These are phyloP conservation scores for Syzygium syzygioides DNA, from an alignment of 441 rosid species.

Conservation along the genomic window DNA sequence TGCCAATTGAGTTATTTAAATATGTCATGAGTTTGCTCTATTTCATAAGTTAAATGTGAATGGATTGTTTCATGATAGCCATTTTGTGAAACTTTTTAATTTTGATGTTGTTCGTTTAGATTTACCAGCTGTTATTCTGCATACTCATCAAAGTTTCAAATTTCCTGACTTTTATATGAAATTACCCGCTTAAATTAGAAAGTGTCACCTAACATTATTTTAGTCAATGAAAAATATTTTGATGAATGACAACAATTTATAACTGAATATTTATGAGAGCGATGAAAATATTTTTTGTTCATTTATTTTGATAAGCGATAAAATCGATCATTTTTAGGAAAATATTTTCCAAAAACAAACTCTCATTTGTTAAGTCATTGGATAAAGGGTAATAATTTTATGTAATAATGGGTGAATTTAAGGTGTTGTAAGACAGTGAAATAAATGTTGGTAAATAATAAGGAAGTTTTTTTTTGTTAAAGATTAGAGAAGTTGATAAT, in stretches of 20 bases:
- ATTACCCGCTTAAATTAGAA: background rate
- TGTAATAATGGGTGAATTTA: background rate
- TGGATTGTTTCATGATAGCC: background rate
- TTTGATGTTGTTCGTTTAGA: background rate
- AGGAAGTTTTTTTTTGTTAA: background rate
- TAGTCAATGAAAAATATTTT: no score
- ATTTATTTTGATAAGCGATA: no score
- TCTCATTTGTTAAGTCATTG: background rate
- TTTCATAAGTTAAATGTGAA: background rate
- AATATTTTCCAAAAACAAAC: background rate
- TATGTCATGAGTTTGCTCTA: background rate
- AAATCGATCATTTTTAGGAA: no score
- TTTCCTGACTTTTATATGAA: background rate
- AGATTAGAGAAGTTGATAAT: background rate
- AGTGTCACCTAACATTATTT: background rate
- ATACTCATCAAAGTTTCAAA: background rate
- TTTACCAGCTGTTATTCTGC: background rate
- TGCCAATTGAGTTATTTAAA: background rate
- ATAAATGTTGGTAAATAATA: background rate
- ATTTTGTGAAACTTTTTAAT: background rate
- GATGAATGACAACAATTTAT: no score
- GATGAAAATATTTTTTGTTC: no score
- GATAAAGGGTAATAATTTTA: background rate
- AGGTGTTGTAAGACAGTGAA: background rate
- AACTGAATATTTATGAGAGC: no score